These are phyloP conservation scores for Arthroderma sp. DNA, from an alignment of 2,329 filamentous ascomycete genomes.

Conservation along the genomic window DNA sequence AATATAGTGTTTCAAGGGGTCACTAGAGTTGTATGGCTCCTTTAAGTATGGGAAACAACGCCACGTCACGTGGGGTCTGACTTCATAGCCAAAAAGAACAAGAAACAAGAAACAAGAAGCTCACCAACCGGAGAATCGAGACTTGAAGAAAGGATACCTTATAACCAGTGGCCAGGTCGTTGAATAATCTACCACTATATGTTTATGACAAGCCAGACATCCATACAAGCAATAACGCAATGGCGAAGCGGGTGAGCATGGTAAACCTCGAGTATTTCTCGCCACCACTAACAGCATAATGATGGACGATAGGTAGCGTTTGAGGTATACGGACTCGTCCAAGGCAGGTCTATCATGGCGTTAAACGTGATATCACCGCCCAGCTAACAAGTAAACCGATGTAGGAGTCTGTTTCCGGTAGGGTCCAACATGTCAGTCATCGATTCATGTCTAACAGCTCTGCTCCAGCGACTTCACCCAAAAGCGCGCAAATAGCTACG, in stretches of 20 bases:
- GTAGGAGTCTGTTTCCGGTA: slow-evolving; percentile 41
- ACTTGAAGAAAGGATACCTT: no score
- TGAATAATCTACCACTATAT: no score
- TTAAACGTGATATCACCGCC: not conserved
- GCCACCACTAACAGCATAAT: not conserved
- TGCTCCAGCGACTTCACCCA: slow-evolving; percentile 32
- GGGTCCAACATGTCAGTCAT: not conserved
- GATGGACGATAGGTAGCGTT: slow-evolving; percentile 24
- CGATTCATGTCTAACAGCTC: not conserved
- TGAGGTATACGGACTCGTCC: slow-evolving; percentile 54
- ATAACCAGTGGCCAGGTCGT: no score
- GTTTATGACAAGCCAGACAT: not conserved
- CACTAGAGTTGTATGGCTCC: no score
- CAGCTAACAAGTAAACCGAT: no score
- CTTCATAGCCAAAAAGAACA: no score
- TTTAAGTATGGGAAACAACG: no score
- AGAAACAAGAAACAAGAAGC: no score
- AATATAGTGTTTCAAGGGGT: no score
- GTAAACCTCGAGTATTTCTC: not conserved
- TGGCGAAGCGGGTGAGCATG: not conserved
- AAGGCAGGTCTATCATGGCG: slow-evolving; percentile 42
- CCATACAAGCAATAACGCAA: not conserved
- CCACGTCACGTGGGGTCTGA: no score
- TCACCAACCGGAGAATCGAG: no score
- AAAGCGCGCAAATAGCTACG: slow-evolving; percentile 31